Percentiles rank a stretch among this genome's conserved stretches.
phyloP scores from a whole-genome alignment of 306 rosid species.

The Cucurbita moschata region DNA sequence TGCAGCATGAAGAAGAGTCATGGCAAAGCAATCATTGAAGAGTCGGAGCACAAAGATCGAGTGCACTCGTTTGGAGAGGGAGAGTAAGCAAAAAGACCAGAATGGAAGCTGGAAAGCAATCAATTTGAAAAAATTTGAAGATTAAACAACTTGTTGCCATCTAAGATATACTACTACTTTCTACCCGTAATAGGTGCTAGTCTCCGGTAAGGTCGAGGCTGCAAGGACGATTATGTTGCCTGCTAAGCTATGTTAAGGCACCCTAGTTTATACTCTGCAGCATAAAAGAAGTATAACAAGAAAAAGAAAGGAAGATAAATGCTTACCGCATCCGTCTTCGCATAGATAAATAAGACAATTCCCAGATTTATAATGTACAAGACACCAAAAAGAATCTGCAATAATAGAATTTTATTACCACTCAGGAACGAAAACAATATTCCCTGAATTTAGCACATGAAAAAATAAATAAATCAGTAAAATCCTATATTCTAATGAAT shows the following conservation, averaged over 20 bases:
- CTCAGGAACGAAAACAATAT: background rate
- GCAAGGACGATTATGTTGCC: background rate
- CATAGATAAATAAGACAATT: slow-evolving; percentile 47
- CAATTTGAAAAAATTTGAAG: background rate
- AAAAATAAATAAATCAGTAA: too few species aligned
- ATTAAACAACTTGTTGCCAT: background rate
- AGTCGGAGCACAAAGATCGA: slow-evolving; percentile 88
- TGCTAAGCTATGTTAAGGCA: background rate
- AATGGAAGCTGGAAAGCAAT: slow-evolving; percentile 53
- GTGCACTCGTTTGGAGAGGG: slow-evolving; percentile 82
- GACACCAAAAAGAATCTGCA: slow-evolving; percentile 72
- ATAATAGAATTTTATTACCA: background rate
- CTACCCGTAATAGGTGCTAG: background rate
- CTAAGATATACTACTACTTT: background rate
- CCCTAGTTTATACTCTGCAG: background rate
- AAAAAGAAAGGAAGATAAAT: background rate
- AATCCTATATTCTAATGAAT: background rate
- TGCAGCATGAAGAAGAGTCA: slow-evolving; percentile 63
- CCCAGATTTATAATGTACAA: slow-evolving; percentile 66
- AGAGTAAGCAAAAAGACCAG: slow-evolving; percentile 74
- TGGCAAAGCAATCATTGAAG: slow-evolving; percentile 78
- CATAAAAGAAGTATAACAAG: background rate
- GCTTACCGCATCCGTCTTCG: slow-evolving; percentile 60
- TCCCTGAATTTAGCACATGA: background rate
- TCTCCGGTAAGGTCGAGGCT: background rate